These are phyloP conservation scores for Phlegmacium glaucopus DNA, from an alignment of 768 basidiomycete species.

Conservation along the genomic window DNA sequence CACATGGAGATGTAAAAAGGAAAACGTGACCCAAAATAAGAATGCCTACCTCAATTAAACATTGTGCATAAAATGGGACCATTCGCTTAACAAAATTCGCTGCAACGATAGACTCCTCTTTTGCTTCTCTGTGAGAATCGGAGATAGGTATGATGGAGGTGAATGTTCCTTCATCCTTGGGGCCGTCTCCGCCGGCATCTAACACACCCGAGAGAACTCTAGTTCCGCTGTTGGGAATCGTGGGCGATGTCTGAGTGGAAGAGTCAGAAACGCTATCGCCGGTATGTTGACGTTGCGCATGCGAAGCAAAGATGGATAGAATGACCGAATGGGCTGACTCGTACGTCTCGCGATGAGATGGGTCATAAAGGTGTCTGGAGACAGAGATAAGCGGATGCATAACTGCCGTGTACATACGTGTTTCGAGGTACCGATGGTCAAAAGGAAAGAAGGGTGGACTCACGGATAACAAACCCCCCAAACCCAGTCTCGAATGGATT, in stretches of 20 bases:
- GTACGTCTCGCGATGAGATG: slow-evolving; percentile 69
- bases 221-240: neutral
- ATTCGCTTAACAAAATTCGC: slow-evolving; percentile 48
- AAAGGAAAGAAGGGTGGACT: slow-evolving; percentile 8
- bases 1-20: too few species aligned
- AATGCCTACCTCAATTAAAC: slow-evolving; percentile 62
- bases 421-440: neutral
- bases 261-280: slow-evolving; percentile 9
- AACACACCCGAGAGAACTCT: slow-evolving; percentile 6
- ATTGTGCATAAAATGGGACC: slow-evolving; percentile 70
- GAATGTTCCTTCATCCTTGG: slow-evolving; percentile 10
- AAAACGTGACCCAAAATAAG: too few species aligned
- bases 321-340: slow-evolving; percentile 87
- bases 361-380: slow-evolving; percentile 55
- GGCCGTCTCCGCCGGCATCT: slow-evolving; percentile 9
- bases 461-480: slow-evolving; percentile 62
- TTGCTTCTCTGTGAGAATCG: neutral
- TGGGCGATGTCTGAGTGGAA: neutral
- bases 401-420: neutral
- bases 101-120: slow-evolving; percentile 17
- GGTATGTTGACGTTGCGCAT: slow-evolving; percentile 37
- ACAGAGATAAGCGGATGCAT: neutral
- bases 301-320: slow-evolving; percentile 66
- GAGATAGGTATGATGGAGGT: neutral
- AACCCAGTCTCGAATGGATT: slow-evolving; percentile 50